These are phyloP conservation scores for Paecilomyces dactylethromorphus DNA, from an alignment of 2,329 filamentous ascomycete species.

Conservation along the genomic window DNA sequence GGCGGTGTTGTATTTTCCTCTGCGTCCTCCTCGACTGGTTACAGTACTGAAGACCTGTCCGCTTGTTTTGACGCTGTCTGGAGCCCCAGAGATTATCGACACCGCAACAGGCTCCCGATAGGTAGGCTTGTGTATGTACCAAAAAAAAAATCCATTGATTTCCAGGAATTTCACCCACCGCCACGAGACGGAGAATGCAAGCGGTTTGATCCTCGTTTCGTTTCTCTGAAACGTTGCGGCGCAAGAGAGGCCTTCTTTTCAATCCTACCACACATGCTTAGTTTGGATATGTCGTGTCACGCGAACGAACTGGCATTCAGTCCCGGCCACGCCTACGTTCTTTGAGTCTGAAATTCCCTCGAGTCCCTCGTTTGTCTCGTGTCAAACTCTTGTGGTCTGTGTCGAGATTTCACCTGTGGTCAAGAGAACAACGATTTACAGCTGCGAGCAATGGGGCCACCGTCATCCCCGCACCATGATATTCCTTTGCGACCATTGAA, in stretches of 20 bases:
- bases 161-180: not conserved
- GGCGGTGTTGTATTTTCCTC: not conserved
- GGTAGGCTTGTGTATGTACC: not conserved
- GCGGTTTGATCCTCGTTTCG: not conserved
- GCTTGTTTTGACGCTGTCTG: not conserved
- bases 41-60: not conserved
- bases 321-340: slow-evolving; percentile 16
- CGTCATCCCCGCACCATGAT: not conserved
- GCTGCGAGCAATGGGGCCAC: slow-evolving; percentile 7
- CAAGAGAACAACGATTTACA: not conserved
- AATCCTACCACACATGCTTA: not conserved
- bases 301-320: slow-evolving; percentile 17
- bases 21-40: not conserved
- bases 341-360: slow-evolving; percentile 7
- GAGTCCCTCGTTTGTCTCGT: not conserved
- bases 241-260: not conserved
- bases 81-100: not conserved
- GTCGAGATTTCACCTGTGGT: not conserved
- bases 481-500: not conserved
- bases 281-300: slow-evolving; percentile 24
- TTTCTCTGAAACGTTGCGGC: not conserved
- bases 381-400: not conserved
- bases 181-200: not conserved
- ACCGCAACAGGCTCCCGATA: not conserved
- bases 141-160: not conserved